A percentile compares a stretch with the other conserved stretches of the same genome.
phyloP scores from a whole-genome alignment of 768 basidiomycete species.

The Tubosaeta sp. region DNA sequence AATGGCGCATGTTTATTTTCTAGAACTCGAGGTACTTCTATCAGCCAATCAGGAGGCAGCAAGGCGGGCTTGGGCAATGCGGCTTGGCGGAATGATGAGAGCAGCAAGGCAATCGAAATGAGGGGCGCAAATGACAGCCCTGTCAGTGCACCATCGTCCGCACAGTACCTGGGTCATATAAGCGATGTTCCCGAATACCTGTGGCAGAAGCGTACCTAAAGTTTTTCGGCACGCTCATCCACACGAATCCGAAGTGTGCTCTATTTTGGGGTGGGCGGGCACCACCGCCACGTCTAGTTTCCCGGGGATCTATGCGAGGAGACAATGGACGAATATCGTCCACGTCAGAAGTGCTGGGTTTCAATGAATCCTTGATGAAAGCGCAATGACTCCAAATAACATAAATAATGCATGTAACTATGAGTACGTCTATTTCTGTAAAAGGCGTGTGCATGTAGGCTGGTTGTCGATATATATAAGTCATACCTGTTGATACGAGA shows the following conservation, averaged over 20 bases:
- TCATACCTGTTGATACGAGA: conserved; percentile 53
- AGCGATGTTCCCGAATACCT: conserved; percentile 4
- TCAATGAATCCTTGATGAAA: conserved; percentile 35
- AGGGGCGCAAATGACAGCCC: conserved; percentile 83
- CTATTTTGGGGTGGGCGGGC: conserved; percentile 32
- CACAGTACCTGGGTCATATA: conserved; percentile 52
- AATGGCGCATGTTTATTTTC: conserved; percentile 37
- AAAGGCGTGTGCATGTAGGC: conserved; percentile 4
- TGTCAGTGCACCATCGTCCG: conserved; percentile 83
- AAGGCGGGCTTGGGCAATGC: conserved; percentile 27
- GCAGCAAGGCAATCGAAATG: conserved; percentile 66
- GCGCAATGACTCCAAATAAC: conserved; percentile 57
- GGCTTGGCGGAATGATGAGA: conserved; percentile 43
- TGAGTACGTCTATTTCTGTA: conserved; percentile 56
- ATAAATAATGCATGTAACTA: conserved; percentile 54
- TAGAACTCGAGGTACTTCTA: conserved; percentile 67
- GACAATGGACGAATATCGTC: conserved; percentile 28
- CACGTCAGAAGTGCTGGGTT: conserved; percentile 12
- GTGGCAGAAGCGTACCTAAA: conserved; percentile 53
- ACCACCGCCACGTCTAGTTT: conserved; percentile 37
- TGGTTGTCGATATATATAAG: not conserved
- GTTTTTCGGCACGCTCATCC: conserved; percentile 91
- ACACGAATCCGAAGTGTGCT: conserved; percentile 65
- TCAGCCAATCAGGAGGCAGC: conserved; percentile 66
- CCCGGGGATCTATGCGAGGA: conserved; percentile 48